Conservation (phyloP, 345 rosid genomes). For the Euphorbia lathyris region DNA sequence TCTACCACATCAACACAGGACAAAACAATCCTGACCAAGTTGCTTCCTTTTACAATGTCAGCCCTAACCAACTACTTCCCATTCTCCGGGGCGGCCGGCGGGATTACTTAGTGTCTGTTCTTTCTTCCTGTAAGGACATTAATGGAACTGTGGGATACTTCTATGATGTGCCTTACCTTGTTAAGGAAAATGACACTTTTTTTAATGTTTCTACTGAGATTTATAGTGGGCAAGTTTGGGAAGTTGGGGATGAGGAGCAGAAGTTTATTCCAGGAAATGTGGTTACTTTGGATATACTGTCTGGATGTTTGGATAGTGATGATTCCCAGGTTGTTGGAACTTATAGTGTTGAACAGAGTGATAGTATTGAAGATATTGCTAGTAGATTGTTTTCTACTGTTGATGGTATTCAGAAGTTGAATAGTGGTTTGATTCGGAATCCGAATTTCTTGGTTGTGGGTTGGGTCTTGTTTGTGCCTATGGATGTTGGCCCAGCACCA, state of each 20-base stretch:
- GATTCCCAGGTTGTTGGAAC: conserved; percentile 41
- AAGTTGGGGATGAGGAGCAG: conserved; percentile 26
- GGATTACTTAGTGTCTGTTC: conserved; percentile 46
- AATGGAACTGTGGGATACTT: conserved; percentile 40
- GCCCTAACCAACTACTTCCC: conserved; percentile 23
- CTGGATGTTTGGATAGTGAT: conserved; percentile 44
- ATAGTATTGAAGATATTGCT: conserved; percentile 36
- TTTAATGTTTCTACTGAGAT: conserved; percentile 24
- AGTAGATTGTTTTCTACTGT: conserved; percentile 28
- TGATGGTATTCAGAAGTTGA: conserved; percentile 33
- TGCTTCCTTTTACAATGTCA: conserved; percentile 39
- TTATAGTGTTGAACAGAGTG: conserved; percentile 51
- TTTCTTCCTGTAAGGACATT: conserved; percentile 39
- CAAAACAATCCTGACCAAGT: conserved; percentile 21
- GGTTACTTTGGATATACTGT: conserved; percentile 38
- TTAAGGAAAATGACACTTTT: conserved; percentile 32
- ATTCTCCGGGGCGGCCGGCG: conserved; percentile 18
- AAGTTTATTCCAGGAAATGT: conserved; percentile 7
- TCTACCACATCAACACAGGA: conserved; percentile 38
- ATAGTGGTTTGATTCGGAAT: conserved; percentile 20
- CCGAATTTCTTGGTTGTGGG: conserved; percentile 26
- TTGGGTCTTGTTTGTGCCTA: conserved; percentile 52
- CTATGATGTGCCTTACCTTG: conserved; percentile 38
- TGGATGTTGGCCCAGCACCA: conserved; percentile 19
- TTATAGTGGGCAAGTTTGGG: conserved; percentile 49